Evolutionary conservation across 306 rosid species (phyloP).

Genomic region (Vigna angularis): DNA sequence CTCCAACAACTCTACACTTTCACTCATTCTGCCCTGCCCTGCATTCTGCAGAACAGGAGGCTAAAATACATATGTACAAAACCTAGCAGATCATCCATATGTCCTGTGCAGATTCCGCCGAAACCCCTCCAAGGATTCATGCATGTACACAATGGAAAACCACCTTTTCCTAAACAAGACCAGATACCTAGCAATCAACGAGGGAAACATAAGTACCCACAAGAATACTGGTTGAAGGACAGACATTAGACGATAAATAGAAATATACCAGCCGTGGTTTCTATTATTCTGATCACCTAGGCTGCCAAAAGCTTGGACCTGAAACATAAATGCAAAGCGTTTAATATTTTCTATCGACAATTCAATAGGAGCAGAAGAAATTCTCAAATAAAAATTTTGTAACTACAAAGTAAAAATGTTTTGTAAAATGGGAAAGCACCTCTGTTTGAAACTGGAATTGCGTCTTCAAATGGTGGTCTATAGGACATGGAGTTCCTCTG

Average conservation of each 20-base stretch:
- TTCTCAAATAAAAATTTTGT: slow-evolving; percentile 4
- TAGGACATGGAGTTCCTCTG: slow-evolving; percentile 72
- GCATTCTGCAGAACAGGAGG: slow-evolving; percentile 70
- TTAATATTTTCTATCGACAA: slow-evolving; percentile 6
- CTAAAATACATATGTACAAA: slow-evolving; percentile 78
- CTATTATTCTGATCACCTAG: slow-evolving; percentile 60
- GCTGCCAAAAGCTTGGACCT: slow-evolving; percentile 90
- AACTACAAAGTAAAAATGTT: background rate
- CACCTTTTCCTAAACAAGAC: slow-evolving; percentile 44
- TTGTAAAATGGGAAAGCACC: slow-evolving; percentile 47
- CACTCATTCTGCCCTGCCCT: slow-evolving; percentile 73
- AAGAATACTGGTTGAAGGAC: background rate
- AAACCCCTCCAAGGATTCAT: slow-evolving; percentile 44
- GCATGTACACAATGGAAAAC: slow-evolving; percentile 50
- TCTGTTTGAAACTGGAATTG: slow-evolving; percentile 74
- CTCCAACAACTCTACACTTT: slow-evolving; percentile 71
- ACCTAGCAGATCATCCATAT: slow-evolving; percentile 50
- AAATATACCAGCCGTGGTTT: slow-evolving; percentile 49
- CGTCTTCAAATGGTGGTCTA: slow-evolving; percentile 84
- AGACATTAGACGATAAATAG: background rate
- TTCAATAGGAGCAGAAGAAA: background rate
- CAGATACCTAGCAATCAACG: slow-evolving; percentile 52
- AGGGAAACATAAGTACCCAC: slow-evolving; percentile 33
- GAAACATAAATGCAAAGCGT: slow-evolving; percentile 47
- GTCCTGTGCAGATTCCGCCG: slow-evolving; percentile 47